Evolutionary conservation across 345 rosid species (phyloP).

Genomic region (Luvunga scandens): DNA sequence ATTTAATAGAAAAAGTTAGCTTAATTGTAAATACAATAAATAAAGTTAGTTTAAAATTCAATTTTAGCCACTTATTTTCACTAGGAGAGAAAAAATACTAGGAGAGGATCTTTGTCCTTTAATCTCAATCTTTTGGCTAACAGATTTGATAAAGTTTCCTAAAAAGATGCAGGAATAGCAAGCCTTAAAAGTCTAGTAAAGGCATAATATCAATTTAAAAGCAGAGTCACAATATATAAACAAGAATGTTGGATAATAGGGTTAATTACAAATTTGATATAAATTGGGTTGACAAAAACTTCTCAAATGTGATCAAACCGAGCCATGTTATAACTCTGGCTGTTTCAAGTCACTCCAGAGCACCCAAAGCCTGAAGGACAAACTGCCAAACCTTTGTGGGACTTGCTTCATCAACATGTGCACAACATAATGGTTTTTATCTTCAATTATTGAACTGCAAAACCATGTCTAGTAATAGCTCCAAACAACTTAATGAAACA

Average conservation of each 20-base stretch:
- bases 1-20: too few relatives aligned
- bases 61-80: too few relatives aligned
- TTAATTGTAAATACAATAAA: too few relatives aligned
- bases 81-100: too few relatives aligned
- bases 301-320: not conserved
- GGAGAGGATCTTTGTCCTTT: too few relatives aligned
- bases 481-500: not conserved
- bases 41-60: too few relatives aligned
- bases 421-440: not conserved
- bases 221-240: not conserved
- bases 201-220: not conserved
- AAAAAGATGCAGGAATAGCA: not conserved
- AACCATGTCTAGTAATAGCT: not conserved
- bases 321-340: not conserved
- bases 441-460: not conserved
- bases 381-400: too few relatives aligned
- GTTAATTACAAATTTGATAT: not conserved
- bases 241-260: not conserved
- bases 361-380: too few relatives aligned
- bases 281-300: not conserved
- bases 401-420: too few relatives aligned
- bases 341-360: too few relatives aligned
- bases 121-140: not conserved
- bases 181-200: not conserved
- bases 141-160: not conserved